Base-by-base conservation (phyloP, 768 basidiomycete species). In the Suillus plorans region DNA sequence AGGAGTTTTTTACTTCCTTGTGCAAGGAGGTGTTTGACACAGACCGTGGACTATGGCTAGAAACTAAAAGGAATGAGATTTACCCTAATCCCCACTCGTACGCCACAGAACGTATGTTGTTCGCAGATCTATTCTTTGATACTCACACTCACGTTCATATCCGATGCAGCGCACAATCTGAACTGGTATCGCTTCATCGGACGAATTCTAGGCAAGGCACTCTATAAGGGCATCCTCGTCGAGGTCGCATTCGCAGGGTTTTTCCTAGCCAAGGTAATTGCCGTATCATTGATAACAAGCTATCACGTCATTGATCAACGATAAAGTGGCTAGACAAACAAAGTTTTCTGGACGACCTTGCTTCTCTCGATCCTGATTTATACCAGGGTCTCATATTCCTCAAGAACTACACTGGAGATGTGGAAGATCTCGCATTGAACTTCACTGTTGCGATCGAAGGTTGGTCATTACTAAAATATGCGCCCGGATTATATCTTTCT, bases 241-340 rank as follows among this genome's bases (percentile, higher is more conserved):
- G 95, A 98, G 68, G 94, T 98, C 2, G 91, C 91, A 0, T 99
- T 99, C 74, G 96, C 97, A 4, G 87, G 89, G 3, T 99, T 99
- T 82, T 99, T 99, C 83, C 81, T 97, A 62, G 86, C 92, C 8
- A 95, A 94, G 84, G 88, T 90, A 60, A 41, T 77, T 70, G 20
- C 20, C 4, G 9, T 13, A 44, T 37, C 0, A 47, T 53, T n/a
- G 13, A 18, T 39, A 7, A 34, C 16, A n/a, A n/a, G 9, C 10
- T 25, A 9, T 7, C 9, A 13, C 22, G 16, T 42, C 47, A 4
- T 36, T 52, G 37, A 55, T 69, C 22, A 66, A 6, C 28, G 12
- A 47, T 56, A 1, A 69, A 93, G 92, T 98, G 93, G 95, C 84
- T 99, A 0, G 94, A 92, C 28, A 88, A 89, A 72, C 93, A 96